Percentiles rank a stretch among this genome's conserved stretches.
Evolutionary conservation across 2,329 filamentous ascomycete species (phyloP).

Genomic region (Penicillium sp.): DNA sequence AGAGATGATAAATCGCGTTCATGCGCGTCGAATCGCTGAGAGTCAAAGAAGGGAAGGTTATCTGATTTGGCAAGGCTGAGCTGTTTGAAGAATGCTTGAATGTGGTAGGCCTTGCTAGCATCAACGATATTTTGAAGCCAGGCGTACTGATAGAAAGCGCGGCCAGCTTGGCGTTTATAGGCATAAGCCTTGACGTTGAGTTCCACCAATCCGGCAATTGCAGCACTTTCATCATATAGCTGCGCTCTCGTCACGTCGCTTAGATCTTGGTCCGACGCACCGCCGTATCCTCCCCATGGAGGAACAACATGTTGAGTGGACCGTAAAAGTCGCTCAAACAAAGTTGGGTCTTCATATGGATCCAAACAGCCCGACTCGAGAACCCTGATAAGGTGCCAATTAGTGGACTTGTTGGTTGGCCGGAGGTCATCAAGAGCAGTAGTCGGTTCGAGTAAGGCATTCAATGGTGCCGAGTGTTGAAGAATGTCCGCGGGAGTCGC

Average conservation of each 20-base stretch:
- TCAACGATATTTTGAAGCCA: constrained; percentile 39
- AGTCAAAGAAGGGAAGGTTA: constrained; percentile 21
- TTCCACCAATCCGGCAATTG: constrained; percentile 36
- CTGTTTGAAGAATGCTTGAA: constrained; percentile 33
- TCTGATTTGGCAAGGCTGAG: constrained; percentile 15
- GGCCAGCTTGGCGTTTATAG: constrained; percentile 25
- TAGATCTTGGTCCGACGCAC: constrained; percentile 22
- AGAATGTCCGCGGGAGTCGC: constrained; percentile 35
- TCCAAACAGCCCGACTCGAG: constrained; percentile 52
- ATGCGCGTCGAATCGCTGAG: constrained; percentile 12
- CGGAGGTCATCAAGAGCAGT: constrained; percentile 25
- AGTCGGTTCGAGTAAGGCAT: constrained; percentile 19
- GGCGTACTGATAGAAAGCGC: constrained; percentile 32
- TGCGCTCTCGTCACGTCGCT: constrained; percentile 26
- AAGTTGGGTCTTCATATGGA: constrained; percentile 47
- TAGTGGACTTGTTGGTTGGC: constrained; percentile 33
- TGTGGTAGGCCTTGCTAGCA: constrained; percentile 37
- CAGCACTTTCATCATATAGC: constrained; percentile 37
- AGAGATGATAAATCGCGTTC: constrained; percentile 31
- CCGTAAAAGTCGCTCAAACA: constrained; percentile 45
- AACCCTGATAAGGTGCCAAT: constrained; percentile 51
- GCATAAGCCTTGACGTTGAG: constrained; percentile 33
- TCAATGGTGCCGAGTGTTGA: constrained; percentile 23
- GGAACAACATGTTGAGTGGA: constrained; percentile 31
- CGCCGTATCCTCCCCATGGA: constrained; percentile 32